phyloP scores from a whole-genome alignment of 495 filamentous ascomycete genomes.

The Trichoderma asperelloides region DNA sequence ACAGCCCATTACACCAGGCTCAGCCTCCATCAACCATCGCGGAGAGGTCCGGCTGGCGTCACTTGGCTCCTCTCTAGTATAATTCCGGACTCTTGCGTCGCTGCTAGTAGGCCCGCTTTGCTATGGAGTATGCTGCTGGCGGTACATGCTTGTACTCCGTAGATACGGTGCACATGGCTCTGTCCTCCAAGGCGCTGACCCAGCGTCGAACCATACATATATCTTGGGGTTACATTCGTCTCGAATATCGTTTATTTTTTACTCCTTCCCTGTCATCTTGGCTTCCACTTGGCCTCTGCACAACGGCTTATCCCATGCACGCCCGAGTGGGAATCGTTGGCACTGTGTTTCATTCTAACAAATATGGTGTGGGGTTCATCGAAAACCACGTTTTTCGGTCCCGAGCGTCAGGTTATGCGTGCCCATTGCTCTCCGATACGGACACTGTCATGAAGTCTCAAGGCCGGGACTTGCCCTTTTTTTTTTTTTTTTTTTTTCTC shows the following conservation, averaged over 20 bases:
- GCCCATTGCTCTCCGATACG: not conserved
- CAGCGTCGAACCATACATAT: not conserved
- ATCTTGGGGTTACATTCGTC: not conserved
- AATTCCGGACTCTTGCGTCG: not conserved
- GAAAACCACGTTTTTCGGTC: conserved; percentile 9
- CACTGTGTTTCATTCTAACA: conserved; percentile 4
- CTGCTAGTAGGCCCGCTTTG: not conserved
- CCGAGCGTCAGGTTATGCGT: not conserved
- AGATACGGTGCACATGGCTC: not conserved
- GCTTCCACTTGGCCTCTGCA: not conserved
- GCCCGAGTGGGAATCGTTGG: not conserved
- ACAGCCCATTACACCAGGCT: not conserved
- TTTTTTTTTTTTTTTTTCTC: too few relatives aligned
- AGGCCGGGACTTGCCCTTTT: not conserved
- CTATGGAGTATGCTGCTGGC: not conserved
- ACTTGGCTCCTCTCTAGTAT: not conserved
- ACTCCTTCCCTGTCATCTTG: not conserved
- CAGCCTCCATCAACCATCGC: not conserved
- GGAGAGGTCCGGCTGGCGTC: not conserved
- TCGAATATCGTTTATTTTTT: not conserved
- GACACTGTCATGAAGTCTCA: not conserved
- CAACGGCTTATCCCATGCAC: not conserved
- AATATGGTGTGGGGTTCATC: not conserved
- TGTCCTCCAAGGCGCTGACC: not conserved
- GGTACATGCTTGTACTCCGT: not conserved